phyloP scores from a whole-genome alignment of 495 filamentous ascomycete genomes.

The Aspergillus carlsbadensis region DNA sequence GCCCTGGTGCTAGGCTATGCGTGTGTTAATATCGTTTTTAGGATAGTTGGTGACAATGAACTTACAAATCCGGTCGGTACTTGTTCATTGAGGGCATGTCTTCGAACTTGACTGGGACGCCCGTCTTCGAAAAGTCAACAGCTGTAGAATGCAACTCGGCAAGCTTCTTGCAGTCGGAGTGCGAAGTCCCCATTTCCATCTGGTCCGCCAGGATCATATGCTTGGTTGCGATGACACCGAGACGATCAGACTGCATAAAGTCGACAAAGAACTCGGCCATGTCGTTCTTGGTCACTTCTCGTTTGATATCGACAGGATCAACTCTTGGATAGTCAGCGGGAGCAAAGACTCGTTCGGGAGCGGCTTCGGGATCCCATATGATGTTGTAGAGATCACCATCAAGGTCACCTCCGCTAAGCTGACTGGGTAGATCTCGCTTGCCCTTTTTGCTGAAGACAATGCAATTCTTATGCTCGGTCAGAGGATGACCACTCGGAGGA shows the following conservation, averaged over 20 bases:
- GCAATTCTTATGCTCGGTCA: slow-evolving; percentile 62
- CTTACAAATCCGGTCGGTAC: slow-evolving; percentile 55
- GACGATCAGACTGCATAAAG: slow-evolving; percentile 75
- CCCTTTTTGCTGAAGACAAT: slow-evolving; percentile 75
- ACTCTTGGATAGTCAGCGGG: slow-evolving; percentile 69
- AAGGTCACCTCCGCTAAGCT: slow-evolving; percentile 76
- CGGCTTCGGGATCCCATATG: slow-evolving; percentile 59
- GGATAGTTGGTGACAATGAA: background rate
- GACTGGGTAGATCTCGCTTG: slow-evolving; percentile 68
- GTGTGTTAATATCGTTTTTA: background rate
- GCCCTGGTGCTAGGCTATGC: slow-evolving; percentile 60
- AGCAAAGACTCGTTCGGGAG: slow-evolving; percentile 33
- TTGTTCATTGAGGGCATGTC: slow-evolving; percentile 40
- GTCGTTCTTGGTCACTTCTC: slow-evolving; percentile 53
- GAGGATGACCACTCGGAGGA: slow-evolving; percentile 57
- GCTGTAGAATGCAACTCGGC: slow-evolving; percentile 72
- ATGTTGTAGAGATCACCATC: slow-evolving; percentile 80
- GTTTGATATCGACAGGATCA: slow-evolving; percentile 51
- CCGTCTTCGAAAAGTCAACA: slow-evolving; percentile 83
- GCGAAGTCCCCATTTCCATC: slow-evolving; percentile 49
- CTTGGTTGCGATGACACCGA: slow-evolving; percentile 65
- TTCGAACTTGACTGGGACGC: slow-evolving; percentile 56
- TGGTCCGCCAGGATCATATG: slow-evolving; percentile 72
- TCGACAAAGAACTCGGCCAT: slow-evolving; percentile 76
- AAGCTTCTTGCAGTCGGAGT: slow-evolving; percentile 58